A percentile compares a stretch with the other conserved stretches of the same genome.
Conservation (phyloP, 2,329 filamentous ascomycete genomes). For the Leptosphaerulina australis region DNA sequence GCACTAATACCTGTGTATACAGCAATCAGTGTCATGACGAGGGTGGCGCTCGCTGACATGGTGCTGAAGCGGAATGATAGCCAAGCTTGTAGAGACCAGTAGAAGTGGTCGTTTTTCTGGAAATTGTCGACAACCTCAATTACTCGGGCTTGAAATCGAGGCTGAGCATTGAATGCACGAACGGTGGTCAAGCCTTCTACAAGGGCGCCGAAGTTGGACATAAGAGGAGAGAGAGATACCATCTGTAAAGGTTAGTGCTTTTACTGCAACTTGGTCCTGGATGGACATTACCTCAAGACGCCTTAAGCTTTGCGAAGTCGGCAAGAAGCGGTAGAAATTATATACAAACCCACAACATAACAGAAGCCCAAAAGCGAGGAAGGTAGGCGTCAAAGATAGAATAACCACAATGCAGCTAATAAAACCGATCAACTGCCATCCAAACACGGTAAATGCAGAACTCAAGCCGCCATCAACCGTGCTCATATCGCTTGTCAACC, state of each 20-base stretch:
- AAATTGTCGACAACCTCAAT: slow-evolving; percentile 84
- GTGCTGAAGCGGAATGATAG: slow-evolving; percentile 78
- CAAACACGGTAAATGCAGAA: slow-evolving; percentile 71
- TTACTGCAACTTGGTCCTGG: too few relatives aligned
- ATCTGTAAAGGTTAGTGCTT: slow-evolving; percentile 55
- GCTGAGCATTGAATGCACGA: slow-evolving; percentile 78
- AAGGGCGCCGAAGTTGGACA: slow-evolving; percentile 90
- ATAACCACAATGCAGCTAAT: slow-evolving; percentile 76
- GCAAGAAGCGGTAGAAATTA: slow-evolving; percentile 78
- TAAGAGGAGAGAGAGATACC: slow-evolving; percentile 84
- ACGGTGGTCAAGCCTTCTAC: slow-evolving; percentile 87
- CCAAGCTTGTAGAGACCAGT: slow-evolving; percentile 87
- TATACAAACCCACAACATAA: slow-evolving; percentile 73
- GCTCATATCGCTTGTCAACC: slow-evolving; percentile 86
- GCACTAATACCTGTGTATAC: slow-evolving; percentile 76
- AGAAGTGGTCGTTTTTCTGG: slow-evolving; percentile 95
- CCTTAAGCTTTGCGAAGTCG: slow-evolving; percentile 80
- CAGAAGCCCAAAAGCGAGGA: slow-evolving; percentile 72
- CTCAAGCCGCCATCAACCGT: slow-evolving; percentile 89
- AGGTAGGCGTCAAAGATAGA: slow-evolving; percentile 75
- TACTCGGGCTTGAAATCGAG: slow-evolving; percentile 79
- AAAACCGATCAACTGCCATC: slow-evolving; percentile 74
- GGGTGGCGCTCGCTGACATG: slow-evolving; percentile 74
- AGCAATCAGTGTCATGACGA: slow-evolving; percentile 74
- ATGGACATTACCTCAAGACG: slow-evolving; percentile 65